Evolutionary conservation across 2,329 filamentous ascomycete species (phyloP).

Genomic region (Phialemonium atrogriseum): DNA sequence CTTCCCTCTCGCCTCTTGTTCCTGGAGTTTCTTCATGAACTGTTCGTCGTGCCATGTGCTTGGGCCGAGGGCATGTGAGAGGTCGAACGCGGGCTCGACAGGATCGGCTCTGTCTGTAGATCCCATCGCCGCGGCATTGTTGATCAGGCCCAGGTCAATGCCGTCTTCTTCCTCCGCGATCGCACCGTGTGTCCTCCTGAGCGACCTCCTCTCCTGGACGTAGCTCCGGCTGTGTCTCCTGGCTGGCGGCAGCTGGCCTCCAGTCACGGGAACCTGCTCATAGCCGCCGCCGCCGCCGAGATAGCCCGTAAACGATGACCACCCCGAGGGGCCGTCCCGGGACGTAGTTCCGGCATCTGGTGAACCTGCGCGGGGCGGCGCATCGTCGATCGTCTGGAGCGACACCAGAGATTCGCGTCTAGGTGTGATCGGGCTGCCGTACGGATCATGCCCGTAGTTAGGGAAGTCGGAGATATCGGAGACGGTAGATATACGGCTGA

Average conservation of each 20-base stretch:
- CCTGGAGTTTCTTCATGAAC: slow-evolving; percentile 36
- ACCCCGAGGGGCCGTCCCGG: slow-evolving; percentile 7
- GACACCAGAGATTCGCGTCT: slow-evolving; percentile 31
- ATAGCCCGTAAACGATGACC: slow-evolving; percentile 9
- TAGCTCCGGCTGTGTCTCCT: slow-evolving; percentile 9
- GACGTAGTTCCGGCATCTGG: slow-evolving; percentile 15
- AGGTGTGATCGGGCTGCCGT: slow-evolving; percentile 10
- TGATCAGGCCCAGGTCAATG: slow-evolving; percentile 30
- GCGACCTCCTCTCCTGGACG: slow-evolving; percentile 5
- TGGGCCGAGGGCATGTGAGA: slow-evolving; percentile 38
- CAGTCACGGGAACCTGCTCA: slow-evolving; percentile 9
- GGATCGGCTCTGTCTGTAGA: slow-evolving; percentile 18
- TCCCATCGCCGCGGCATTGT: slow-evolving; percentile 30
- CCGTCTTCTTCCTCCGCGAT: slow-evolving; percentile 32
- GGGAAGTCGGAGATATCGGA: slow-evolving; percentile 21
- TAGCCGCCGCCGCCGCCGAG: slow-evolving; percentile 9
- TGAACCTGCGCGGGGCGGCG: slow-evolving; percentile 2
- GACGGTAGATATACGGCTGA: slow-evolving; percentile 20
- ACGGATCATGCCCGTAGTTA: slow-evolving; percentile 53
- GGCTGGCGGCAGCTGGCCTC: slow-evolving; percentile 1
- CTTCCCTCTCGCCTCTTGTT: slow-evolving; percentile 44
- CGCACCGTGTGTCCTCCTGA: slow-evolving; percentile 17
- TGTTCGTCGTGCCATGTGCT: slow-evolving; percentile 32
- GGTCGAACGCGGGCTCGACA: slow-evolving; percentile 30
- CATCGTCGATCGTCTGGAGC: slow-evolving; percentile 22